phyloP scores from a whole-genome alignment of 106 monocot species.

The Platanthera zijinensis region DNA sequence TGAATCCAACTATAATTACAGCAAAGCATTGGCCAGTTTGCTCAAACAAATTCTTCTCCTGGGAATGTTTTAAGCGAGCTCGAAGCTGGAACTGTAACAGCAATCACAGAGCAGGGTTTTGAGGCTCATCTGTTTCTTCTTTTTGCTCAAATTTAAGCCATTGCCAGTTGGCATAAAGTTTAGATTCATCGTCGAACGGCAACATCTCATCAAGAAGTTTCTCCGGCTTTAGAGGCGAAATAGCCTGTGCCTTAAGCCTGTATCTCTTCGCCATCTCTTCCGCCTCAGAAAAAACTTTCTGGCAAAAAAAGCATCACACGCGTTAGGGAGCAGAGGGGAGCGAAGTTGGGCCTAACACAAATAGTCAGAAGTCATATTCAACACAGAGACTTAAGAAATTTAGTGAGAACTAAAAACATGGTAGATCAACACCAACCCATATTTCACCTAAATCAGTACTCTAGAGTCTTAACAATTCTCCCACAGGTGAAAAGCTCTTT shows the following conservation, averaged over 20 bases:
- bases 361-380: too few species aligned
- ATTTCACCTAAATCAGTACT: too few species aligned
- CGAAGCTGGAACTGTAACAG: not conserved
- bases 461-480: too few species aligned
- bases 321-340: too few species aligned
- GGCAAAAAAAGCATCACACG: not conserved
- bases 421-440: too few species aligned
- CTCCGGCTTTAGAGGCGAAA: conserved; percentile 15
- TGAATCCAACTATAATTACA: not conserved
- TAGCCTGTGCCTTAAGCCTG: conserved; percentile 27
- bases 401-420: too few species aligned
- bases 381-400: too few species aligned
- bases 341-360: too few species aligned
- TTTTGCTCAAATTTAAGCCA: conserved; percentile 75
- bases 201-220: conserved; percentile 14
- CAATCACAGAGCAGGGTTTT: not conserved
- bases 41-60: not conserved
- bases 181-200: conserved; percentile 66
- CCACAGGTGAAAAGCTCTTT: too few species aligned
- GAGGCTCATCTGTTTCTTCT: conserved; percentile 3
- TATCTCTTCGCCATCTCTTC: conserved; percentile 75
- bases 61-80: not conserved
- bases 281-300: conserved; percentile 88
- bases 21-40: not conserved
- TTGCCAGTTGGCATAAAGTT: conserved; percentile 70